phyloP scores from a whole-genome alignment of 1,284 basidiomycete species.

The Rhizoctonia solani region DNA sequence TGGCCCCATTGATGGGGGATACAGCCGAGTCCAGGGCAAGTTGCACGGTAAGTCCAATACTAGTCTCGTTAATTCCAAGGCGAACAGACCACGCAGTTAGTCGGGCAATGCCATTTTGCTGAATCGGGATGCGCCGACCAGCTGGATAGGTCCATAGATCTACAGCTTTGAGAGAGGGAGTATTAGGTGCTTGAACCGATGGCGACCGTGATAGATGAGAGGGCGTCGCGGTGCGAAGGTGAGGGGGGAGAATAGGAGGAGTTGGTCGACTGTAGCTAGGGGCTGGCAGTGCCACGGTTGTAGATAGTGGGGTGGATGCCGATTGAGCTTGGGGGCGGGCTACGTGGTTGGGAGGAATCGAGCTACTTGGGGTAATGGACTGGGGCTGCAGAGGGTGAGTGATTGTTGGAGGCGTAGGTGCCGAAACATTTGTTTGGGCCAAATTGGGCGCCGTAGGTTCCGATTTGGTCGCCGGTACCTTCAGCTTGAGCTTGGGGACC shows the following conservation, averaged over 20 bases:
- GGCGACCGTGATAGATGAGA: conserved; percentile 24
- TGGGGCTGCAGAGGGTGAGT: conserved; percentile 17
- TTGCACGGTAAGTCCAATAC: background rate
- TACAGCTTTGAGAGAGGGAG: conserved; percentile 6
- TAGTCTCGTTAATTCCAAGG: background rate
- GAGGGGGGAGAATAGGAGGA: conserved; percentile 10
- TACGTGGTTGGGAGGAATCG: background rate
- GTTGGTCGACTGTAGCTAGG: conserved; percentile 21
- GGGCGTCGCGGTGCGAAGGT: conserved; percentile 16
- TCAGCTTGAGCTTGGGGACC: conserved; percentile 31
- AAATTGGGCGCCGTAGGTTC: conserved; percentile 13
- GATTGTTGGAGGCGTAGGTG: background rate
- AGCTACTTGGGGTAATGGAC: background rate
- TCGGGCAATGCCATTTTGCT: conserved; percentile 1
- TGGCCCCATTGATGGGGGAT: conserved; percentile 4
- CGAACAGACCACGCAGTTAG: conserved; percentile 21
- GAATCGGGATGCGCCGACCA: background rate
- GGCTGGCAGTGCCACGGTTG: conserved; percentile 5
- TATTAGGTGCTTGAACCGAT: conserved; percentile 21
- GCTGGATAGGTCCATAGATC: conserved; percentile 11
- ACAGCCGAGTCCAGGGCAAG: conserved; percentile 5
- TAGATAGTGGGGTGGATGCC: conserved; percentile 4
- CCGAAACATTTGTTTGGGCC: background rate
- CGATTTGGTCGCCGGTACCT: conserved; percentile 20
- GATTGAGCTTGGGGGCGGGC: background rate